Evolutionary conservation across 148 eudicot genomes (phyloP), one percentile per base, ranked within the genome.

Genomic region (Drosera capensis): DNA sequence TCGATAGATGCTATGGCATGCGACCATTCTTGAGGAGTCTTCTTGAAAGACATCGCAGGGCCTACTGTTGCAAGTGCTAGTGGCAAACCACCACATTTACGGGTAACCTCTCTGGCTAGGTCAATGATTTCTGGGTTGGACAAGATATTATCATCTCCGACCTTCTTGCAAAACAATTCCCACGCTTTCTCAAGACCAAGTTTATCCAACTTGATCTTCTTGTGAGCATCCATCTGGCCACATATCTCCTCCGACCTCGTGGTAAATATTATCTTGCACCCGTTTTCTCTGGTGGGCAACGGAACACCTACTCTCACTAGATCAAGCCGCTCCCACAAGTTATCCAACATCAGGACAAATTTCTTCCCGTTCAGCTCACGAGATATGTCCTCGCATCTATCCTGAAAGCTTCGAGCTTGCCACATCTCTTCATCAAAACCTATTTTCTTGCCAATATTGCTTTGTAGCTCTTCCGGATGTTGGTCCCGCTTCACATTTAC

Each of bases 1-100:
- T 59, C 50, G 7, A 74, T 64, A 9, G 54, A 49, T 23, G 59
- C 55, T 18, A 65, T 2, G 19, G 68, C 64, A 38, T 64, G 53
- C 38, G 46, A 26, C 73, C 73, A 74, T 46, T 74, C 76, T 22
- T 67, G 62, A 34, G 57, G 61, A 1, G 58, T 61, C 47, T 45
- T 59, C 31, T 59, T 67, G 16, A 57, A 54, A 1, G 76, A 59
- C 73, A 67, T 67, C 13, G 76, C 73, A 43, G 70, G 54, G 22
- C 73, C 76, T 12, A 62, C 54, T 14, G 72, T 67, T 29, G 71
- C 50, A 4, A 74, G 65, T 1, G 70, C 76, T 35, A 70, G 68
- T 5, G 80, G 74, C 19, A 65, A 18, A 52, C 79, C 71, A 36
- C 74, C 74, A 20, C 79, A 73, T 55, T 53, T 55, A 14, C 29